Evolutionary conservation across 2,329 filamentous ascomycete genomes (phyloP).

Genomic region (Teratosphaeria pseudoeucalypti): DNA sequence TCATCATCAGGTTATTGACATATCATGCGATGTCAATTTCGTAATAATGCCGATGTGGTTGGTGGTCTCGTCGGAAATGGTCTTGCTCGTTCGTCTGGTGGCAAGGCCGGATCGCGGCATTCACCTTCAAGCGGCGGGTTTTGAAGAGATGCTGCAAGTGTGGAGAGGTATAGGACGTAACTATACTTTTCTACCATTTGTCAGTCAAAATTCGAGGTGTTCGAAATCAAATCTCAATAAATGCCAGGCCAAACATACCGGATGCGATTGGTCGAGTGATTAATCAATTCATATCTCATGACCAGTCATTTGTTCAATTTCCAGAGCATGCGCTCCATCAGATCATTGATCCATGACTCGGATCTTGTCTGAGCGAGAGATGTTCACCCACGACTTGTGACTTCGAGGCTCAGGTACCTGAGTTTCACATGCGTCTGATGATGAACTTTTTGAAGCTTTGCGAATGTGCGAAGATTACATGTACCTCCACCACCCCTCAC

Average conservation of each 20-base stretch:
- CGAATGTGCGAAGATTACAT: not conserved
- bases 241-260: too few relatives aligned
- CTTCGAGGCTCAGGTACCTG: not conserved
- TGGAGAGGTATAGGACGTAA: too few relatives aligned
- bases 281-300: too few relatives aligned
- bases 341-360: too few relatives aligned
- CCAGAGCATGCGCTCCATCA: too few relatives aligned
- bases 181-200: too few relatives aligned
- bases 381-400: not conserved
- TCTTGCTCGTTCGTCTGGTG: not conserved
- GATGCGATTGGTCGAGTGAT: too few relatives aligned
- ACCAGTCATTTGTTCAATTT: too few relatives aligned
- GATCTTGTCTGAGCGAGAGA: too few relatives aligned
- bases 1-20: not conserved
- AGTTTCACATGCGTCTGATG: not conserved
- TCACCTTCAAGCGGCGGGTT: not conserved
- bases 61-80: not conserved
- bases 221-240: too few relatives aligned
- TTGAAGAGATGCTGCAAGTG: too few relatives aligned
- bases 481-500: not conserved
- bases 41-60: not conserved
- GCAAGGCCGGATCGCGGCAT: not conserved
- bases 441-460: not conserved
- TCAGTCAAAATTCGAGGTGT: too few relatives aligned
- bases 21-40: not conserved